phyloP scores from a whole-genome alignment of 805 yeast genomes.

The Hanseniaspora singularis region DNA sequence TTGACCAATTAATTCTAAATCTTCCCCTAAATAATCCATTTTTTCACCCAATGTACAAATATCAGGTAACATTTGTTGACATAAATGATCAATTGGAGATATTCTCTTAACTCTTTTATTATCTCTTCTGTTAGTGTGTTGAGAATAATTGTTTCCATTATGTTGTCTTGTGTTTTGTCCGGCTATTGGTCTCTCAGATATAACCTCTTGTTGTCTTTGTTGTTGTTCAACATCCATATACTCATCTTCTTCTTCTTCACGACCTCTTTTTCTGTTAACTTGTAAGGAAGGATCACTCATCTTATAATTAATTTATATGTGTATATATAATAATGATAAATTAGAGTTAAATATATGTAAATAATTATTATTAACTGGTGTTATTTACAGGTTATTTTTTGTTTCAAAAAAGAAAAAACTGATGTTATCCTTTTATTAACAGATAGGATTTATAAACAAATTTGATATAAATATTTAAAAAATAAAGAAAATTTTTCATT shows the following conservation, averaged over 20 bases:
- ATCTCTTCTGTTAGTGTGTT: slow-evolving; percentile 14
- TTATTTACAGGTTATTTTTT: too few relatives aligned
- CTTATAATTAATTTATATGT: not conserved
- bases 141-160: slow-evolving; percentile 1
- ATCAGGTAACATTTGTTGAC: slow-evolving; percentile 39
- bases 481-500: too few relatives aligned
- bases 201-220: not conserved
- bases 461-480: too few relatives aligned
- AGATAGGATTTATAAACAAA: too few relatives aligned
- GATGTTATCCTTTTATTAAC: too few relatives aligned
- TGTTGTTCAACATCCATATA: slow-evolving; percentile 5
- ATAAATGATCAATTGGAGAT: slow-evolving; percentile 29
- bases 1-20: slow-evolving; percentile 52
- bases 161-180: slow-evolving; percentile 7
- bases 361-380: not conserved
- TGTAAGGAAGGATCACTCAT: slow-evolving; percentile 8
- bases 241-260: slow-evolving; percentile 13
- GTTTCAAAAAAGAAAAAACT: too few relatives aligned
- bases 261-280: slow-evolving; percentile 7
- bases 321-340: not conserved
- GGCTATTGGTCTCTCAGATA: slow-evolving; percentile 7
- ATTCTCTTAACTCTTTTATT: slow-evolving; percentile 8
- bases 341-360: not conserved
- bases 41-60: slow-evolving; percentile 52
- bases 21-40: slow-evolving; percentile 41